Base-by-base conservation (phyloP, 2,329 filamentous ascomycete genomes). In the Fusarium equiseti region DNA sequence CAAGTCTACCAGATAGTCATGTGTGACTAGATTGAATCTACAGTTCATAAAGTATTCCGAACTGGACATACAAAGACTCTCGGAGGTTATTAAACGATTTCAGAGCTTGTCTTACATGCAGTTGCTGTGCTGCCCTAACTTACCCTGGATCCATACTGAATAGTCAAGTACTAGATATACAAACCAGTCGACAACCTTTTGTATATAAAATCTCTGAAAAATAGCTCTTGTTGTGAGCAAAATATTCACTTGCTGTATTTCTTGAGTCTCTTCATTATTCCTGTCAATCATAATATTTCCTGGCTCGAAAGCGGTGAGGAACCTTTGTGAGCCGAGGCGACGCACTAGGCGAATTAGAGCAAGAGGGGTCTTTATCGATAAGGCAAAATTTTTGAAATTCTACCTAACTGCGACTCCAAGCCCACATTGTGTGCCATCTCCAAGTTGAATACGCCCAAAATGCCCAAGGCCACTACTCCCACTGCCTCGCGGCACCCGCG, bases 401-500 rank as follows among this genome's bases (percentile, higher is more conserved):
- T 71, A 68, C 55, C 59, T 51, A 53, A 63, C 53, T 59, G n/a
- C 63, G 60, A 73, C 71, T 68, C 71, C 61, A 62, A 72, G 64
- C 72, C 76, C 73, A 77, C 73, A 74, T 69, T 71, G 73, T 75
- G 55, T 70, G 59, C 56, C 43, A 64, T 68, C 48, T 55, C 22
- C 57, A 65, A 66, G 62, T 64, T 63, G 61, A 53, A 60, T 60
- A 75, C 68, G 67, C 61, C 68, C 74, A 83, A 72, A 65, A 97
- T 97, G 95, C 94, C 94, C 40, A 97, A 97, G 84, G 90, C 91
- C 51, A 88, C 85, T 29, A 87, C 88, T 61, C 85, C 88, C 20
- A 86, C 84, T 72, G 85, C 85, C 62, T 83, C 79, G 72, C 89
- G 86, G 78, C 85, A 85, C 73, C 85, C 85, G 66, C 89, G 91